Conservation (phyloP, 768 basidiomycete species). For the Suillus bovinus region DNA sequence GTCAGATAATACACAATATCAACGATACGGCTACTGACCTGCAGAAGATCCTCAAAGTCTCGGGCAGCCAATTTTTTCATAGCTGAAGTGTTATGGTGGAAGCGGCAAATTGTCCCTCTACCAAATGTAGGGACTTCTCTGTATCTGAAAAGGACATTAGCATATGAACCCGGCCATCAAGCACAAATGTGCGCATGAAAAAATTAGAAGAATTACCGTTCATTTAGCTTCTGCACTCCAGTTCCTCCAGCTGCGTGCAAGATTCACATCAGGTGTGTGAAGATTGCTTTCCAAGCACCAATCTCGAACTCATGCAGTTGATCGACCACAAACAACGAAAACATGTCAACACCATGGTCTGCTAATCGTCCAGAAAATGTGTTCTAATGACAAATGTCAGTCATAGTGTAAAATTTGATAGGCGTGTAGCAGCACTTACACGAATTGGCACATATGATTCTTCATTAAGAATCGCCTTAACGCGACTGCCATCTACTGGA, state of each 20-base stretch:
- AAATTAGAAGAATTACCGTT: background rate
- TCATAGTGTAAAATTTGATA: background rate
- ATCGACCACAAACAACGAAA: conserved; percentile 24
- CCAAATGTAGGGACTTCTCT: conserved; percentile 35
- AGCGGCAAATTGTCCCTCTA: conserved; percentile 27
- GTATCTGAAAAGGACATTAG: conserved; percentile 22
- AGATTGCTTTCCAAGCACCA: background rate
- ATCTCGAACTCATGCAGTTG: background rate
- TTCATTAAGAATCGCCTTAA: conserved; percentile 8
- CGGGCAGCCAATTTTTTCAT: conserved; percentile 37
- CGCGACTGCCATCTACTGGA: conserved; percentile 4
- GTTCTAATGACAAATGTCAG: background rate
- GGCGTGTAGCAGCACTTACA: background rate
- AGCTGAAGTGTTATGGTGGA: conserved; percentile 31
- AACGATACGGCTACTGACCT: conserved; percentile 17
- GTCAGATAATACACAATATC: background rate
- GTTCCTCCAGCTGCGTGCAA: background rate
- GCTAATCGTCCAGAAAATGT: conserved; percentile 26
- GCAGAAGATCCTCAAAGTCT: conserved; percentile 40
- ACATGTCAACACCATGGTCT: conserved; percentile 22
- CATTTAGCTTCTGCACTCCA: background rate
- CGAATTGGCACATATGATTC: conserved; percentile 6
- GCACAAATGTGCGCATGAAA: too few species aligned
- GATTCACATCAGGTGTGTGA: too few species aligned
- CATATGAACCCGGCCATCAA: too few species aligned